These are phyloP conservation scores for Boletus sensibilis DNA, from an alignment of 768 basidiomycete species.

Conservation along the genomic window DNA sequence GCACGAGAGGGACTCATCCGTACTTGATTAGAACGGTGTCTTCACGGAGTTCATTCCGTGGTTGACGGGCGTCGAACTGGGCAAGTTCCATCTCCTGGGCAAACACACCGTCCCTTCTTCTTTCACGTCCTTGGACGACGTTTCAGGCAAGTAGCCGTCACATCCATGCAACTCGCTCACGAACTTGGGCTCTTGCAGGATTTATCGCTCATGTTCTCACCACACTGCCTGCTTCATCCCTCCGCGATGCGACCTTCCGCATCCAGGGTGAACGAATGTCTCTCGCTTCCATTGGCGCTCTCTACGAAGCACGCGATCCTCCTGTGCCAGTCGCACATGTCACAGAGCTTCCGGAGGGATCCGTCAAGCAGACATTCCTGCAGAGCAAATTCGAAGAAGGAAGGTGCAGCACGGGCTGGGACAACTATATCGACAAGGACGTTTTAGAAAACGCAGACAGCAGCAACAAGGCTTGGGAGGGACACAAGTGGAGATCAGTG, in stretches of 20 bases:
- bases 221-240: slow-evolving; percentile 23
- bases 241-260: slow-evolving; percentile 34
- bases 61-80: slow-evolving; percentile 27
- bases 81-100: slow-evolving; percentile 34
- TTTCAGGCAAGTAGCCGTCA: slow-evolving; percentile 29
- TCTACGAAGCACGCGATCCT: slow-evolving; percentile 26
- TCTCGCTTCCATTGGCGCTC: slow-evolving; percentile 25
- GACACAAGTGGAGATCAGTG: slow-evolving; percentile 34
- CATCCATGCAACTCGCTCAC: neutral
- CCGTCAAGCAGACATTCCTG: slow-evolving; percentile 30
- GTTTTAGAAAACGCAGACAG: slow-evolving; percentile 31
- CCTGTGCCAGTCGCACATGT: slow-evolving; percentile 24
- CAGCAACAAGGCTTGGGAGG: slow-evolving; percentile 34
- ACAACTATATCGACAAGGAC: slow-evolving; percentile 30
- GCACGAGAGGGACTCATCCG: neutral
- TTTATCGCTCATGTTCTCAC: slow-evolving; percentile 37
- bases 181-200: slow-evolving; percentile 22
- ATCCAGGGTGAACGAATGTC: slow-evolving; percentile 36
- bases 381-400: slow-evolving; percentile 32
- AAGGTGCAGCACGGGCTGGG: slow-evolving; percentile 36
- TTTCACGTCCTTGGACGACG: slow-evolving; percentile 34
- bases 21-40: slow-evolving; percentile 30
- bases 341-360: slow-evolving; percentile 30
- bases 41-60: slow-evolving; percentile 34
- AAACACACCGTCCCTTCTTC: slow-evolving; percentile 32